Evolutionary conservation across 1,139 yeast genomes (phyloP).

Genomic region (Candida sp.): DNA sequence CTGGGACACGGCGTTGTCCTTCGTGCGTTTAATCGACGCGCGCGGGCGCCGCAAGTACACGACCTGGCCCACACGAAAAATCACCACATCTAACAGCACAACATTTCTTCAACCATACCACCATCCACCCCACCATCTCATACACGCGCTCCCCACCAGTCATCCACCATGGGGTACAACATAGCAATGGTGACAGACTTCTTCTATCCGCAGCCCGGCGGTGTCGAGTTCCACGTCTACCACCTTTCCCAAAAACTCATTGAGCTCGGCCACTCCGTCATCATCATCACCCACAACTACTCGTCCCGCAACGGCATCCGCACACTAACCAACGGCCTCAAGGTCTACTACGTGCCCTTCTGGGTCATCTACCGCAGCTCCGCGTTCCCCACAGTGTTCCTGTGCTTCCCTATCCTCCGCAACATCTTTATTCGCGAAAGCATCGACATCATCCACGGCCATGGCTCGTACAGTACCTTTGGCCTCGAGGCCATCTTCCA

Average conservation of each 20-base stretch:
- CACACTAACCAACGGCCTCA: constrained; percentile 84
- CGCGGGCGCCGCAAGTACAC: background rate
- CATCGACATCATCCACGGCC: constrained; percentile 93
- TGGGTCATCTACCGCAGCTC: constrained; percentile 80
- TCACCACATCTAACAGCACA: background rate
- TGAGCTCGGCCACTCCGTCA: constrained; percentile 88
- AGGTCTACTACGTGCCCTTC: constrained; percentile 91
- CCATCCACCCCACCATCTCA: no score
- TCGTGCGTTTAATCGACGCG: background rate
- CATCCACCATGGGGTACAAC: constrained; percentile 30
- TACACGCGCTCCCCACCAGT: background rate
- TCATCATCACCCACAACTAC: constrained; percentile 89
- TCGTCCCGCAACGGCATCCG: constrained; percentile 84
- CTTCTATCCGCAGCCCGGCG: constrained; percentile 99
- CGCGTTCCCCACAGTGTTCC: constrained; percentile 87
- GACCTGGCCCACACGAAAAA: background rate
- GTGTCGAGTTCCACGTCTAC: constrained; percentile 94
- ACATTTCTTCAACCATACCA: no score
- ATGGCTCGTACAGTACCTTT: constrained; percentile 85
- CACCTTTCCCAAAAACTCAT: constrained; percentile 80
- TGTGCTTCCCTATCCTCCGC: constrained; percentile 83
- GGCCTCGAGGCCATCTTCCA: constrained; percentile 93
- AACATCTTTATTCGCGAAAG: constrained; percentile 85
- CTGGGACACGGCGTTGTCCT: no score
- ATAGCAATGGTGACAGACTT: constrained; percentile 93